phyloP scores from a whole-genome alignment of 2,329 filamentous ascomycete genomes.

The Metarhizium guizhouense region DNA sequence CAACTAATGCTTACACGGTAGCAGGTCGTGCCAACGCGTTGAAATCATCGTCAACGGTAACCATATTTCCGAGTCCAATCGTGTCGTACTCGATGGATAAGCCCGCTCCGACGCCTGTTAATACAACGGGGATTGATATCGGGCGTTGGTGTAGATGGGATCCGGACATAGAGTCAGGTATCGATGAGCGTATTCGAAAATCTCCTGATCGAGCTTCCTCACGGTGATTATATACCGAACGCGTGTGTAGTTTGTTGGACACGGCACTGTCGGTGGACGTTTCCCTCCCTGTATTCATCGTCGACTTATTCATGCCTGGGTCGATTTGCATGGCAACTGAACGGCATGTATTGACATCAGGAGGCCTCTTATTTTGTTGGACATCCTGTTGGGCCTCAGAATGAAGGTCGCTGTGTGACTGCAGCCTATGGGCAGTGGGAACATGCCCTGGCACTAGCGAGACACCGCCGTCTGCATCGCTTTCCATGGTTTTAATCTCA shows the following conservation, averaged over 20 bases:
- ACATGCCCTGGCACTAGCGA: not conserved
- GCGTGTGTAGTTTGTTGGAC: not conserved
- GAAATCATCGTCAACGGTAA: slow-evolving; percentile 10
- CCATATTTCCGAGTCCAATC: slow-evolving; percentile 10
- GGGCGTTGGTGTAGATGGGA: not conserved
- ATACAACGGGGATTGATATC: slow-evolving; percentile 9
- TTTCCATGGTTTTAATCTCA: not conserved
- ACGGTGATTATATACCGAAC: too few relatives aligned
- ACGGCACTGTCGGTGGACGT: not conserved
- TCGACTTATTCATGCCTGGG: not conserved
- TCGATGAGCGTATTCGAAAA: too few relatives aligned
- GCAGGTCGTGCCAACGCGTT: slow-evolving; percentile 8
- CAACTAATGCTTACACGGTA: slow-evolving; percentile 8
- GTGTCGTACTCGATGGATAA: slow-evolving; percentile 12
- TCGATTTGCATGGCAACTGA: not conserved
- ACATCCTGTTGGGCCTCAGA: not conserved
- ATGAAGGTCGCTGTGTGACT: not conserved
- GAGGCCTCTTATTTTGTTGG: not conserved
- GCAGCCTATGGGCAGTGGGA: not conserved
- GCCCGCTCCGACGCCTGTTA: slow-evolving; percentile 17
- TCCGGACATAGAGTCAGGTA: too few relatives aligned
- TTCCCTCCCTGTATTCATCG: not conserved
- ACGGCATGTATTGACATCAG: too few relatives aligned
- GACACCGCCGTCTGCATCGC: slow-evolving; percentile 5
- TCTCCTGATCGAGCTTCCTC: too few relatives aligned